Evolutionary conservation across 768 basidiomycete species (phyloP), one percentile per base, ranked within the genome.

Genomic region (Rhizopogon rudus): DNA sequence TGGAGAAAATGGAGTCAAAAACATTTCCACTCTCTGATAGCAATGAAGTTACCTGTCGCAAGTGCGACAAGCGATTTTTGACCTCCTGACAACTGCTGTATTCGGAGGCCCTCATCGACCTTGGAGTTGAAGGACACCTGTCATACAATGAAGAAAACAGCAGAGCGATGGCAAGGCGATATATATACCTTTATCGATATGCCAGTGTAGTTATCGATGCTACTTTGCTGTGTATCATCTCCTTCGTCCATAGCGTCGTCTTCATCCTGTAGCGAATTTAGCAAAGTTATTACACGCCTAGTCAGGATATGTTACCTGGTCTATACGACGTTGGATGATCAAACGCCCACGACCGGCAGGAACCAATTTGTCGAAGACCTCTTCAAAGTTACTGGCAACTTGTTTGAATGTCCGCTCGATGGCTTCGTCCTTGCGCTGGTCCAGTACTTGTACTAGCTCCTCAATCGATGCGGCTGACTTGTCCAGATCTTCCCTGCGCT

Each of bases 101-200:
- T 98, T 54, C 93, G 84, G 53, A 98, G 75, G 0, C 97, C 96
- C 70, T 99, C 97, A 67, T 98, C 95, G 3, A 88, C 88, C 71
- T 98, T 98, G 2, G 95, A 98, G 73, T 99, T 98, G 81, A 99
- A 99, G 1, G 96, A 98, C 6, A 98, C 95, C 91, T 93, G 56
- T 33, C 37, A 8, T n/a, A 12, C 61, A 10, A 57, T 56, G 13
- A 52, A 22, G 17, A 31, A 4, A 12, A 25, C 29, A 28, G 12
- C n/a, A 40, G 8, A 40, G 45, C 40, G 45, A 52, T 22, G 42
- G 3, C 17, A 53, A 5, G 31, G 16, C 35, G 10, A 37, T 37
- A 22, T 37, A 37, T 65, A 31, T 42, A 89, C 93, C 76, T 96
- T 93, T 69, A 98, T 99, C 0, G 95, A 89, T 9, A 99, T 88